Base-by-base conservation (phyloP, 2,329 filamentous ascomycete species). In the Fusarium metavorans region DNA sequence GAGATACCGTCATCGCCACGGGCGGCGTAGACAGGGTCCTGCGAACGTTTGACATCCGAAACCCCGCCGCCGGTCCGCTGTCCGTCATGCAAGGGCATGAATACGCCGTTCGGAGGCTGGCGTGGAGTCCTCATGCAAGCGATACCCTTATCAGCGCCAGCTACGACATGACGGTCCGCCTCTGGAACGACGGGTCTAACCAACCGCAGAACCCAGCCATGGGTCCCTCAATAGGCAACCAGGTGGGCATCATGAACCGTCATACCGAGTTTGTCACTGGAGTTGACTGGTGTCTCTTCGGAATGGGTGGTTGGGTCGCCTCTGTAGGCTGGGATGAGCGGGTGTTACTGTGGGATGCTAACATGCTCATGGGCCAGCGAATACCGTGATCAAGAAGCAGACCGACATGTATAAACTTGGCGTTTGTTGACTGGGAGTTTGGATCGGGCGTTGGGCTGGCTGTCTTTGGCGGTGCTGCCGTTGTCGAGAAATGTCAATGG, bases 241-340 rank as follows among this genome's bases (percentile, higher is more conserved):
- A 98, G 83, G 85, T 98, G 77, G 95, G 95, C 5, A 85, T 95
- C 43, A 98, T 99, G 95, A 95, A 94, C 67, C 86, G 91, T 20
- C 97, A 99, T 82, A 98, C 96, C 1, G 97, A 99, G 85, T 99
- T 99, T 79, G 95, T 93, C 11, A 98, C 95, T 5, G 97, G 97
- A 9, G 94, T 98, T 1, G 97, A 99, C 82, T 99, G 97, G 97
- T 99, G 97, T 84, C 84, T 99, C 52, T 99, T 99, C 83, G 97
- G 97, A 6, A 93, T 91, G 27, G 95, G 97, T 74, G 97, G 97
- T 6, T 99, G 97, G 97, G 95, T 95, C 76, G 95, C 97, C 3
- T 97, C 94, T 72, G 94, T 93, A 2, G 95, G 95, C 1, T 99
- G 97, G 97, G 97, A 99, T 79, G 95, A 98, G 85, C 89, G 92